Evolutionary conservation across 2,329 filamentous ascomycete species (phyloP), one percentile per base, ranked within the genome.

Genomic region (Penicillium sp.): DNA sequence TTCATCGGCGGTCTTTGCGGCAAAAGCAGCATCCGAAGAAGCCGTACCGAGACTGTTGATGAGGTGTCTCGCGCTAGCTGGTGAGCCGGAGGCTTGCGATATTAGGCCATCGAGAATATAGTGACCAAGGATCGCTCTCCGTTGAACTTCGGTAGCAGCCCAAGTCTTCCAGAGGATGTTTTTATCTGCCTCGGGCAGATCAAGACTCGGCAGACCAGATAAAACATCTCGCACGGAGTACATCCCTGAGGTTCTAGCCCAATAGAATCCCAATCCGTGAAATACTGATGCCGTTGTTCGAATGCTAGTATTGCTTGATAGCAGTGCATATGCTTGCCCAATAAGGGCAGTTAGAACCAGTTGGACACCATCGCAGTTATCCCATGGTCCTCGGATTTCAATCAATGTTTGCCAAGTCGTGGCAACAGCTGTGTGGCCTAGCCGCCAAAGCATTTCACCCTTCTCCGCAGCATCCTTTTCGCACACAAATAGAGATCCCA

Each of bases 21-120:
- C 35, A 43, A 67, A 67, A 4, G 54, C 63, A 16, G 54, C 54
- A 29, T 67, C 65, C 8, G 61, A 60, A 26, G 52, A 57, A 1
- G 65, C 55, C 1, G 50, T 51, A 9, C 49, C 49, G 7, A 65
- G 39, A 13, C 46, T 54, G 50, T 66, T 67, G 2, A 65, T 62
- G n/a, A 67, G 33, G 50, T 67, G 65, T 2, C 58, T 59, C 33
- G 63, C 59, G 37, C 56, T 63, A 2, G 63, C 39, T 21, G 62
- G 63, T 11, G 62, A 62, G 1, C 56, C 65, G 10, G 63, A 67
- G 21, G 59, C 57, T 39, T 66, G 63, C 1, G 65, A 61, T 29
- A 67, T 64, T 1, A 66, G 29, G 2, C 65, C 65, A 43, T 67
- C 62, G 11, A 66, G 54, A 13, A 67, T 52, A 31, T 65, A 64